A percentile compares a stretch with the other conserved stretches of the same genome.
These are phyloP conservation scores for Camellia granthamiana DNA, from an alignment of 148 eudicot species.

Conservation along the genomic window DNA sequence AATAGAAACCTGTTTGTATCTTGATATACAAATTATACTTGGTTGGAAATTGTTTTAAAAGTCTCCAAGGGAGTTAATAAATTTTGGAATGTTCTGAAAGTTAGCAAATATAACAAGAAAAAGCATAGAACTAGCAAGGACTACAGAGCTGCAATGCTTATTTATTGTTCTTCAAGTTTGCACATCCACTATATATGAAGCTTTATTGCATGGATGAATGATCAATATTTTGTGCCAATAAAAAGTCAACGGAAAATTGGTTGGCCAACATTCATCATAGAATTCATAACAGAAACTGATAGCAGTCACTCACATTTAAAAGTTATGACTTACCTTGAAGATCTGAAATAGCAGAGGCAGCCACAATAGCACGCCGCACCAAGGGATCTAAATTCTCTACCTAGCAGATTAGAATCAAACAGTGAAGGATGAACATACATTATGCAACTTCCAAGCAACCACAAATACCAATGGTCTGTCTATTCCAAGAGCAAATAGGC, in stretches of 20 bases:
- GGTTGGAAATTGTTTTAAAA: neutral
- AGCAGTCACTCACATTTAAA: conserved; percentile 11
- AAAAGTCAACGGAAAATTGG: neutral
- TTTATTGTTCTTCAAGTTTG: neutral
- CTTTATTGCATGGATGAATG: neutral
- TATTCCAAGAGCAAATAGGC: neutral
- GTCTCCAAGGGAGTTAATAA: neutral
- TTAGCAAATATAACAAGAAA: neutral
- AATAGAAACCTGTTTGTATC: too few species aligned
- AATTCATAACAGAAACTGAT: neutral
- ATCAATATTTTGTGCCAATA: neutral
- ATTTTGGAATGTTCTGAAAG: neutral
- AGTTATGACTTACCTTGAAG: conserved; percentile 65
- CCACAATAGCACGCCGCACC: conserved; percentile 77
- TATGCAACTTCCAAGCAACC: neutral
- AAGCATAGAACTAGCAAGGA: neutral
- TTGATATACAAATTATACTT: neutral
- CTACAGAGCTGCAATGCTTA: neutral
- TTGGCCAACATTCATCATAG: neutral
- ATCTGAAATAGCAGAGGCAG: conserved; percentile 67
- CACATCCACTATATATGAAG: neutral
- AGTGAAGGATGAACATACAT: conserved; percentile 5
- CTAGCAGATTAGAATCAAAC: conserved; percentile 28
- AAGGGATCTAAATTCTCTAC: conserved; percentile 82
- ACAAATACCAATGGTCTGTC: neutral